Evolutionary conservation across 352 stramenopile species (phyloP).

Genomic region (Phytophthora melonis): DNA sequence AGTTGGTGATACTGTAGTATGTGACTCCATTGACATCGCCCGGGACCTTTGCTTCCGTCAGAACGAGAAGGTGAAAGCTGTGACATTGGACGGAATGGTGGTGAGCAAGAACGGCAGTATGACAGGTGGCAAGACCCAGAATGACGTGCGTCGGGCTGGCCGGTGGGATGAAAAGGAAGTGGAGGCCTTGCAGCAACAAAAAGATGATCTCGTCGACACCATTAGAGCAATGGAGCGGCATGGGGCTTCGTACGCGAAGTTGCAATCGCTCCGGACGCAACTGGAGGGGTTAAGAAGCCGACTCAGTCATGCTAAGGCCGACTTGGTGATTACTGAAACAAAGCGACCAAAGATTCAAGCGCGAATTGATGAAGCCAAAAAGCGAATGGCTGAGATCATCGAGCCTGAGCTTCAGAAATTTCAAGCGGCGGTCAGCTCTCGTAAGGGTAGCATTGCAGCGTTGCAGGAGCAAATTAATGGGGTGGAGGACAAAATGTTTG

Average conservation of each 20-base stretch:
- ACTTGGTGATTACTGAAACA: conserved; percentile 73
- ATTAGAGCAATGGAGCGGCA: conserved; percentile 71
- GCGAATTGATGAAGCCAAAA: conserved; percentile 63
- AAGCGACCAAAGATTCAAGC: conserved; percentile 77
- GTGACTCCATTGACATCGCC: conserved; percentile 95
- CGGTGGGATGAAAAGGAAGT: conserved; percentile 95
- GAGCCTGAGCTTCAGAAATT: conserved; percentile 74
- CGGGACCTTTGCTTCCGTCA: conserved; percentile 85
- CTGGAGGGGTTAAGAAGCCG: conserved; percentile 78
- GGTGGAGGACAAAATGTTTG: conserved; percentile 90
- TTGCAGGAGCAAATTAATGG: conserved; percentile 74
- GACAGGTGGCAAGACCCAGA: conserved; percentile 95
- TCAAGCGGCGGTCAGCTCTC: conserved; percentile 56
- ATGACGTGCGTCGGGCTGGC: conserved; percentile 83
- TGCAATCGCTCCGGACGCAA: conserved; percentile 75
- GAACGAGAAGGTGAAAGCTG: conserved; percentile 89
- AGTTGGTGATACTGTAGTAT: conserved; percentile 96
- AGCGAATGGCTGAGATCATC: conserved; percentile 60
- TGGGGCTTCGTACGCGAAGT: conserved; percentile 71
- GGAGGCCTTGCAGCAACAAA: conserved; percentile 83
- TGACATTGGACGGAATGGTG: conserved; percentile 96
- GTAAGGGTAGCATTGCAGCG: conserved; percentile 47
- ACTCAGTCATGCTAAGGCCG: conserved; percentile 77
- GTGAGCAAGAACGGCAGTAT: conserved; percentile 99
- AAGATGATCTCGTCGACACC: conserved; percentile 83